phyloP scores from a whole-genome alignment of 1,139 yeast genomes.

The Yamadazyma mexicana region DNA sequence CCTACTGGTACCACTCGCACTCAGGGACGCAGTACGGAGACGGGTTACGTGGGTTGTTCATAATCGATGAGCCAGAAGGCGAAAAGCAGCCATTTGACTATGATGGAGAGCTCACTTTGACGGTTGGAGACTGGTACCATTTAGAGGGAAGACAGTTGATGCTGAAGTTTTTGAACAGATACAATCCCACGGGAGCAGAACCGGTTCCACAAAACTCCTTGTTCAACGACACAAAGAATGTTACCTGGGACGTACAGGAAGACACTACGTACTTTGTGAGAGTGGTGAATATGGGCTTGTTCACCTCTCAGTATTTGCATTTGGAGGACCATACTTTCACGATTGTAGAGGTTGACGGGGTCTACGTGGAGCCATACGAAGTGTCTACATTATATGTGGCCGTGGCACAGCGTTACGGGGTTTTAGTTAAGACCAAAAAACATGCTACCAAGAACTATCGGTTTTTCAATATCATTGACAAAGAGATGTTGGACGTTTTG shows the following conservation, averaged over 20 bases:
- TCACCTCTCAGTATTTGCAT: conserved; percentile 80
- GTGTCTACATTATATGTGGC: conserved; percentile 64
- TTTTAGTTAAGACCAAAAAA: conserved; percentile 69
- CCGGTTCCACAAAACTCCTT: conserved; percentile 83
- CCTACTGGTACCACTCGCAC: conserved; percentile 96
- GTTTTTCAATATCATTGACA: conserved; percentile 75
- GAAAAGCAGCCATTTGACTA: conserved; percentile 47
- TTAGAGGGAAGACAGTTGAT: conserved; percentile 53
- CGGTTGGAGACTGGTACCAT: conserved; percentile 87
- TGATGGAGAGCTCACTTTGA: conserved; percentile 72
- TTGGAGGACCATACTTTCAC: conserved; percentile 83
- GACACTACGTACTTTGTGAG: conserved; percentile 78
- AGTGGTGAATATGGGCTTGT: conserved; percentile 80
- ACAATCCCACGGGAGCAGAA: conserved; percentile 96
- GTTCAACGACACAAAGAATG: conserved; percentile 75
- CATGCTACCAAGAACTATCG: conserved; percentile 64
- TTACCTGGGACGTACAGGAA: conserved; percentile 71
- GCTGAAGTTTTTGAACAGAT: conserved; percentile 58
- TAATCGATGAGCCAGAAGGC: conserved; percentile 59
- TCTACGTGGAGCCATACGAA: conserved; percentile 64
- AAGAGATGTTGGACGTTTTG: conserved; percentile 71
- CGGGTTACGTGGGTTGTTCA: conserved; percentile 81
- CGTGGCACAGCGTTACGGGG: conserved; percentile 78
- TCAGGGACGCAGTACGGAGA: conserved; percentile 84
- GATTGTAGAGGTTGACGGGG: conserved; percentile 83